These are phyloP conservation scores for Boletus vermiculosoides DNA, from an alignment of 768 basidiomycete species.

Conservation along the genomic window DNA sequence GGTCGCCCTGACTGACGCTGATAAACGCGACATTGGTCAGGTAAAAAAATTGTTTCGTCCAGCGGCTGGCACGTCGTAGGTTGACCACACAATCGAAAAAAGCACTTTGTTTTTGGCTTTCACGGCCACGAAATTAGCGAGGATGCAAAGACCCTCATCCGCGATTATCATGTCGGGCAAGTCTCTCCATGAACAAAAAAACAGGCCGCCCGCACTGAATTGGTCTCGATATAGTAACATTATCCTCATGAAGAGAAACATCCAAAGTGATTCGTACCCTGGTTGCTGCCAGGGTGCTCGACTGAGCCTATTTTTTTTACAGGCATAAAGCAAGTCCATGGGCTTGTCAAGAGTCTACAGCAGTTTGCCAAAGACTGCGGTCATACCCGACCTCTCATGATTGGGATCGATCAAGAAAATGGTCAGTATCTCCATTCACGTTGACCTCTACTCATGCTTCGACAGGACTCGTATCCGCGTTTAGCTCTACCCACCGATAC, in stretches of 20 bases:
- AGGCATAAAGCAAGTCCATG: slow-evolving; percentile 53
- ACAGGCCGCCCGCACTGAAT: neutral
- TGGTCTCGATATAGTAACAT: slow-evolving; percentile 41
- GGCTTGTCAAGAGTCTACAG: slow-evolving; percentile 51
- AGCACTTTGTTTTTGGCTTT: slow-evolving; percentile 76
- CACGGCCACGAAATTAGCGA: slow-evolving; percentile 53
- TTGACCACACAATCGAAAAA: neutral
- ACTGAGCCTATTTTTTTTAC: neutral
- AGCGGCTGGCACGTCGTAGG: too few species aligned
- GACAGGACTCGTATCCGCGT: slow-evolving; percentile 67
- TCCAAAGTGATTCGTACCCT: slow-evolving; percentile 41
- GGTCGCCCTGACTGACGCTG: slow-evolving; percentile 33
- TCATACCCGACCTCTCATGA: slow-evolving; percentile 54
- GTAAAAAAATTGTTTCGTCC: slow-evolving; percentile 18
- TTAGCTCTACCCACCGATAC: slow-evolving; percentile 37
- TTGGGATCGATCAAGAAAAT: slow-evolving; percentile 76
- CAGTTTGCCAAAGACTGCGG: slow-evolving; percentile 54
- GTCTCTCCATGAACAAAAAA: slow-evolving; percentile 1
- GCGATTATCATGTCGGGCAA: slow-evolving; percentile 60
- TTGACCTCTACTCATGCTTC: neutral
- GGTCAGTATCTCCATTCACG: slow-evolving; percentile 36
- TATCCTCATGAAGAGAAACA: slow-evolving; percentile 69
- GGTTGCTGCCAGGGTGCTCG: neutral
- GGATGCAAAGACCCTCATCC: slow-evolving; percentile 55
- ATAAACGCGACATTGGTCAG: slow-evolving; percentile 48